Percentiles rank a stretch among this genome's conserved stretches.
phyloP scores from a whole-genome alignment of 495 filamentous ascomycete species.

The Hyaloscypha hepaticicola region DNA sequence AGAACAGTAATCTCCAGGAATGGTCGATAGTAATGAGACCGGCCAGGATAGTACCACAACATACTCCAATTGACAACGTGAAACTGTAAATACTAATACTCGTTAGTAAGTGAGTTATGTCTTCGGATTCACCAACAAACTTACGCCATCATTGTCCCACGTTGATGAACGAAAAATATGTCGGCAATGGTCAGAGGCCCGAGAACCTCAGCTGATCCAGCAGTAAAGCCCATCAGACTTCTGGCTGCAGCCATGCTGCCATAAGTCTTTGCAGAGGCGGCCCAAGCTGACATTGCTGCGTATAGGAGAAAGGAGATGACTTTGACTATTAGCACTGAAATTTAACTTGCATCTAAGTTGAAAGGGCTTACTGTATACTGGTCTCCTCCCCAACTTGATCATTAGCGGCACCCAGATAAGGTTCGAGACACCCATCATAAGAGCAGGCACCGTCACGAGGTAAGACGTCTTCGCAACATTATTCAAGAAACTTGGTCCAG shows the following conservation, averaged over 20 bases:
- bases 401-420: conserved; percentile 55
- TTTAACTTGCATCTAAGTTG: too few species aligned
- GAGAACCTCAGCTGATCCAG: conserved; percentile 50
- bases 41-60: too few species aligned
- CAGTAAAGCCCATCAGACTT: conserved; percentile 48
- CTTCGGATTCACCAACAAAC: background rate
- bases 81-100: conserved; percentile 40
- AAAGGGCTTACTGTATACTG: conserved; percentile 50
- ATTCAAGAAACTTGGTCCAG: conserved; percentile 31
- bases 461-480: conserved; percentile 46
- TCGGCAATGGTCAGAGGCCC: conserved; percentile 52
- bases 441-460: conserved; percentile 50
- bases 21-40: too few species aligned
- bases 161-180: conserved; percentile 57
- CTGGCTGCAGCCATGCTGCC: conserved; percentile 41
- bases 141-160: conserved; percentile 45
- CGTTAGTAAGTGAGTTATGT: background rate
- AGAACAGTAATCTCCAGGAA: too few species aligned
- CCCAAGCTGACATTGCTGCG: too few species aligned
- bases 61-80: too few species aligned
- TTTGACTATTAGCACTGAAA: too few species aligned
- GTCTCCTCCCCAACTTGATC: conserved; percentile 54
- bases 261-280: conserved; percentile 43
- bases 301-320: conserved; percentile 41
- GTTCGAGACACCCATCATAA: conserved; percentile 48